Conservation (phyloP, 805 yeast species). For the Wickerhamiella shivajii region DNA sequence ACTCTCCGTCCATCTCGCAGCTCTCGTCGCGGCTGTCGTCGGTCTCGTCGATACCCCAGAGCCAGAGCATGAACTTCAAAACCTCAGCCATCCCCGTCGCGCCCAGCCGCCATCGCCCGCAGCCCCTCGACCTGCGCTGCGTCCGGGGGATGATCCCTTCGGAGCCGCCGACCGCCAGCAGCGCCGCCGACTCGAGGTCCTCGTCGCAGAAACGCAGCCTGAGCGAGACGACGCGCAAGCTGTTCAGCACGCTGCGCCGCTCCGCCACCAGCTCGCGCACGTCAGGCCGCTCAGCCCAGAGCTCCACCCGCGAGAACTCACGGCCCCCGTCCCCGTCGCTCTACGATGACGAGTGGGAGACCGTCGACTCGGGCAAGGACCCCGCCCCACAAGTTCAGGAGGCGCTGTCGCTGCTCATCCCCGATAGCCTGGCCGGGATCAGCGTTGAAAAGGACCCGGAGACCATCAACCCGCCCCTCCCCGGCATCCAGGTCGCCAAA, state of each 20-base stretch:
- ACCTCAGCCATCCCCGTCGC: too few relatives aligned
- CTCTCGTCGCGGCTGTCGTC: too few relatives aligned
- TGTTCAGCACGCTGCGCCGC: slow-evolving; percentile 3
- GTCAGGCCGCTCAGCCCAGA: not conserved
- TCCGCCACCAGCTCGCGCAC: slow-evolving; percentile 1
- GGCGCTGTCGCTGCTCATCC: slow-evolving; percentile 7
- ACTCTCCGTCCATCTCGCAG: too few relatives aligned
- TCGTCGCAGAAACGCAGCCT: too few relatives aligned
- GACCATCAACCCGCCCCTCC: slow-evolving; percentile 10
- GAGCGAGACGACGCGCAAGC: slow-evolving; percentile 4
- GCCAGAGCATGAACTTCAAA: too few relatives aligned
- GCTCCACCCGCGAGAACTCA: not conserved
- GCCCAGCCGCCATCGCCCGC: slow-evolving; percentile 1
- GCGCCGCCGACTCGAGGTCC: too few relatives aligned
- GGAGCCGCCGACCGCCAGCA: not conserved
- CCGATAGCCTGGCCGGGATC: slow-evolving; percentile 4
- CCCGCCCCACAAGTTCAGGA: slow-evolving; percentile 10
- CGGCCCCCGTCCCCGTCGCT: not conserved
- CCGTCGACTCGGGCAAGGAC: slow-evolving; percentile 10
- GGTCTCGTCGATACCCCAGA: too few relatives aligned
- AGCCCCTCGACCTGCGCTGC: slow-evolving; percentile 2
- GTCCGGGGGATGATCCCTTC: not conserved
- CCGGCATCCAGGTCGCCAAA: slow-evolving; percentile 15
- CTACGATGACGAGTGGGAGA: slow-evolving; percentile 7
- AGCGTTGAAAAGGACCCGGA: not conserved